A percentile compares a stretch with the other conserved stretches of the same genome.
phyloP scores from a whole-genome alignment of 768 basidiomycete species.

The Terana coerulea region DNA sequence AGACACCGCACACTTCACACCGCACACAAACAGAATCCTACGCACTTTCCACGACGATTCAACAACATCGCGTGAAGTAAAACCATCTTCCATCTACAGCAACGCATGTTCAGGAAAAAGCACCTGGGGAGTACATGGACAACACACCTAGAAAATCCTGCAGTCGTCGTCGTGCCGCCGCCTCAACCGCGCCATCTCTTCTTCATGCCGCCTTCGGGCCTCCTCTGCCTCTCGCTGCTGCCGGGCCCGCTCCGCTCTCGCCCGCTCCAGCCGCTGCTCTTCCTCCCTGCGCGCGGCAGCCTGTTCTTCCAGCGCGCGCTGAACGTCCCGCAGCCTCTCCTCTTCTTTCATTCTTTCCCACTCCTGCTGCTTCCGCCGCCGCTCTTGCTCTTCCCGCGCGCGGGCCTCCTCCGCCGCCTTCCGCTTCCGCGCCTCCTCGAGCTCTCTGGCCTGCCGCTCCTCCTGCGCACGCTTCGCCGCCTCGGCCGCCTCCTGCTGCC shows the following conservation, averaged over 20 bases:
- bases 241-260: not conserved
- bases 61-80: too few relatives aligned
- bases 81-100: too few relatives aligned
- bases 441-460: constrained; percentile 1
- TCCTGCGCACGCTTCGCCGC: constrained; percentile 8
- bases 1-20: too few relatives aligned
- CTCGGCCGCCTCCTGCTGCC: constrained; percentile 4
- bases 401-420: constrained; percentile 3
- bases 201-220: not conserved
- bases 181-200: constrained; percentile 1
- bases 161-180: not conserved
- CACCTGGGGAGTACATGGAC: too few relatives aligned
- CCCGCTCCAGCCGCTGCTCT: not conserved
- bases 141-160: not conserved
- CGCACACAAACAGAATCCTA: too few relatives aligned
- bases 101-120: too few relatives aligned
- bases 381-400: not conserved
- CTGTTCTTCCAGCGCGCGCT: constrained; percentile 1
- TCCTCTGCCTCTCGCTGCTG: not conserved
- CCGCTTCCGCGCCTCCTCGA: not conserved
- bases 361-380: not conserved
- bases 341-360: not conserved
- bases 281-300: not conserved
- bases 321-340: not conserved
- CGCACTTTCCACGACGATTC: too few relatives aligned